Evolutionary conservation across 345 rosid species (phyloP).

Genomic region (Citrus reticulata): DNA sequence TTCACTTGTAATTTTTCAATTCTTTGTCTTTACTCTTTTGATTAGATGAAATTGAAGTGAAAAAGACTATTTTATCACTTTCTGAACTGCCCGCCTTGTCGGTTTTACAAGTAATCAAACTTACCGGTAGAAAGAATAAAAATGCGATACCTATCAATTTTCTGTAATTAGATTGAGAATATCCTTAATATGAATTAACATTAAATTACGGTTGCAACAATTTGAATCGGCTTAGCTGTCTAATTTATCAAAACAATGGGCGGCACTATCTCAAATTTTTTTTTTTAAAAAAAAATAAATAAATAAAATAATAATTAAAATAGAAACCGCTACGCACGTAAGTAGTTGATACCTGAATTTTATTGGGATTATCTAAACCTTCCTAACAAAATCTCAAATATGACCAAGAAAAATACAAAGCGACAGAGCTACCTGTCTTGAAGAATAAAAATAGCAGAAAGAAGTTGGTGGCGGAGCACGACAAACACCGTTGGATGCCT

Average conservation of each 20-base stretch:
- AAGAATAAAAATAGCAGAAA: slow-evolving; percentile 16
- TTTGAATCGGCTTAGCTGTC: background rate
- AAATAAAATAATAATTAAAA: background rate
- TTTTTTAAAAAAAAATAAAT: background rate
- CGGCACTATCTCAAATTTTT: background rate
- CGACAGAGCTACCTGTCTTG: slow-evolving; percentile 19
- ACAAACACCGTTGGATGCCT: background rate
- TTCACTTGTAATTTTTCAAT: background rate
- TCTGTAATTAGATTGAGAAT: background rate
- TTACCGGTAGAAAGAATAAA: background rate
- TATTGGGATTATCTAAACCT: background rate
- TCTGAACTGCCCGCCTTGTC: background rate
- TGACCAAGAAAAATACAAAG: background rate
- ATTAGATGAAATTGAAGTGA: background rate
- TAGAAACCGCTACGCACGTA: slow-evolving; percentile 8
- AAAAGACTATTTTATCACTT: background rate
- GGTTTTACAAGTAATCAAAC: background rate
- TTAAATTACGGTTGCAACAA: background rate
- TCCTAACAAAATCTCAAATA: background rate
- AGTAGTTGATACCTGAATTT: background rate
- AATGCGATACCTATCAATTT: background rate
- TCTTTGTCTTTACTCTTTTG: background rate
- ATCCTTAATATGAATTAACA: background rate
- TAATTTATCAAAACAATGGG: slow-evolving; percentile 7
- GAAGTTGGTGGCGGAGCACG: background rate